Percentiles rank a stretch among this genome's conserved stretches.
phyloP scores from a whole-genome alignment of 2,329 filamentous ascomycete genomes.

The Pseudohalonectria lignicola region DNA sequence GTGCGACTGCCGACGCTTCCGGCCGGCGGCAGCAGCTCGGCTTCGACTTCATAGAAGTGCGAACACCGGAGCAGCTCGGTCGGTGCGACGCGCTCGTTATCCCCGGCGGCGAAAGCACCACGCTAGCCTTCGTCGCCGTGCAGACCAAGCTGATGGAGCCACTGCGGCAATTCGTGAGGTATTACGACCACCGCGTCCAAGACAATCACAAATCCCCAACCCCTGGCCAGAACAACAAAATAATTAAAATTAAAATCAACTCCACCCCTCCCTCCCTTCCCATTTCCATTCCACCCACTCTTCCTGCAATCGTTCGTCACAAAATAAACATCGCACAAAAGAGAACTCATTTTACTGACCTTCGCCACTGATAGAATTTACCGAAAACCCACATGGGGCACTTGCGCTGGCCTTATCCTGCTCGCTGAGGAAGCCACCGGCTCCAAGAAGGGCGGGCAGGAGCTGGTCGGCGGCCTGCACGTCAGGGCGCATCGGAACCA shows the following conservation, averaged over 20 bases:
- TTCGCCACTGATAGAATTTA: conserved; percentile 40
- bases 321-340: too few species aligned
- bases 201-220: conserved; percentile 17
- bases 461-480: conserved; percentile 82
- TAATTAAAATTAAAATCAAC: too few species aligned
- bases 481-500: conserved; percentile 90
- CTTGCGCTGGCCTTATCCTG: conserved; percentile 87
- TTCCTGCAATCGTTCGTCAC: too few species aligned
- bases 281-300: too few species aligned
- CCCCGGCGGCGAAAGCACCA: conserved; percentile 89
- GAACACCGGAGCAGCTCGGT: conserved; percentile 60
- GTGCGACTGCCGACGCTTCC: conserved; percentile 24
- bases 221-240: neutral
- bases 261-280: too few species aligned
- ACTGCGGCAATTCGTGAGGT: conserved; percentile 85
- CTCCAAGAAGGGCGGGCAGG: conserved; percentile 84
- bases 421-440: conserved; percentile 80
- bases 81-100: conserved; percentile 76
- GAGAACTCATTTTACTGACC: neutral
- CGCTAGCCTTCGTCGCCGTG: conserved; percentile 79
- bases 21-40: conserved; percentile 12
- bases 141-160: conserved; percentile 75
- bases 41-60: conserved; percentile 67
- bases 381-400: conserved; percentile 85
- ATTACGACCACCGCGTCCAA: too few species aligned